These are phyloP conservation scores for Linnemannia schmuckeri DNA, from an alignment of 192 early-diverging fungal genomes.

Conservation along the genomic window DNA sequence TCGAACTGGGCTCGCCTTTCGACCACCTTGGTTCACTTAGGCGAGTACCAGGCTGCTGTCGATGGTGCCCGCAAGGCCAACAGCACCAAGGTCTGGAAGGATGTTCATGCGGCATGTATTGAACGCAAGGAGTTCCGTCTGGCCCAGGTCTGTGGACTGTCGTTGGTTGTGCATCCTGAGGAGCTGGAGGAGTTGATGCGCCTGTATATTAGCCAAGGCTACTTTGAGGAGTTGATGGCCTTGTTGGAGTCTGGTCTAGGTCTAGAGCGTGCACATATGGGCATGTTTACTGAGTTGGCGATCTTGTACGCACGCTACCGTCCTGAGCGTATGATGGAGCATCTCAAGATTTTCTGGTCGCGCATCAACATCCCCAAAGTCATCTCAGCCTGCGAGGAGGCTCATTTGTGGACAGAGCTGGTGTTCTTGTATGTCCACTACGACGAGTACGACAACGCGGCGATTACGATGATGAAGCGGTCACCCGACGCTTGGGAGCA, in stretches of 20 bases:
- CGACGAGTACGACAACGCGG: constrained; percentile 99
- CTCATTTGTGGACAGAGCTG: constrained; percentile 96
- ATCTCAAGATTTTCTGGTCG: constrained; percentile 96
- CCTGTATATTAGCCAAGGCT: constrained; percentile 89
- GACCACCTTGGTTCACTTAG: constrained; percentile 94
- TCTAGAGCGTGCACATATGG: constrained; percentile 99
- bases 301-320: constrained; percentile 98
- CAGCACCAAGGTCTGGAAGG: constrained; percentile 99
- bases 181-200: constrained; percentile 92
- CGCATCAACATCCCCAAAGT: constrained; percentile 99
- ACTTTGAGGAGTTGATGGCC: constrained; percentile 91
- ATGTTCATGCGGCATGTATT: constrained; percentile 97
- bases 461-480: constrained; percentile 95
- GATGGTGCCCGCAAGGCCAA: constrained; percentile 99
- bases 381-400: constrained; percentile 91
- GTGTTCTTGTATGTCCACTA: constrained; percentile 99
- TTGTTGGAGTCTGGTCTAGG: constrained; percentile 95
- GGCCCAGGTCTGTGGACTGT: constrained; percentile 98
- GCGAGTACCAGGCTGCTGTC: constrained; percentile 96
- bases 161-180: constrained; percentile 97
- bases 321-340: constrained; percentile 96
- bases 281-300: constrained; percentile 99
- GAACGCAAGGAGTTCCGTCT: constrained; percentile 95
- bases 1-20: constrained; percentile 98
- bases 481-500: constrained; percentile 98